phyloP scores from a whole-genome alignment of 768 basidiomycete species.

The Naganishia vaughanmartiniae region DNA sequence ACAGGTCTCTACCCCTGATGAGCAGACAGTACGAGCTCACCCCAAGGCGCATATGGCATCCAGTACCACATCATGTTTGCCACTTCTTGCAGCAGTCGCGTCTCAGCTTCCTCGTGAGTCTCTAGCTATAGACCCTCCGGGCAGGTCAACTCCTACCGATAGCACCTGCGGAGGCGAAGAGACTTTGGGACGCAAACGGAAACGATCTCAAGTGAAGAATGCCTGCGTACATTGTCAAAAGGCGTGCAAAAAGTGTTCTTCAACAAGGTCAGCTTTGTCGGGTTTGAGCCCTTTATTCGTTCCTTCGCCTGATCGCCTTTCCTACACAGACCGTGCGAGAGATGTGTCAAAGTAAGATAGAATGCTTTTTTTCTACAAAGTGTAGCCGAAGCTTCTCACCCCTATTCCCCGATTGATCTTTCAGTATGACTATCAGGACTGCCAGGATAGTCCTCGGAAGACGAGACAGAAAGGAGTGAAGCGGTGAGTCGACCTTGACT shows the following conservation, averaged over 20 bases:
- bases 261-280: slow-evolving; percentile 40
- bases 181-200: slow-evolving; percentile 15
- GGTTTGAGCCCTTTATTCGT: not conserved
- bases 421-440: slow-evolving; percentile 42
- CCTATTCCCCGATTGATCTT: too few relatives aligned
- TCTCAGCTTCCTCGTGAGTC: slow-evolving; percentile 6
- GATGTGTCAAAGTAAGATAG: slow-evolving; percentile 41
- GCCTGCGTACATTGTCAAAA: slow-evolving; percentile 51
- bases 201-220: slow-evolving; percentile 45
- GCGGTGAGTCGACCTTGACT: slow-evolving; percentile 34
- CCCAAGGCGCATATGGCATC: not conserved
- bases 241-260: slow-evolving; percentile 51
- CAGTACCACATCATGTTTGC: not conserved
- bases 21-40: not conserved
- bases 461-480: slow-evolving; percentile 48
- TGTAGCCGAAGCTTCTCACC: too few relatives aligned
- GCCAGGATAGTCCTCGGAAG: slow-evolving; percentile 45
- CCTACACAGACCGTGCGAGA: slow-evolving; percentile 41
- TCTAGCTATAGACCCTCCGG: not conserved
- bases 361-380: not conserved
- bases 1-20: too few relatives aligned
- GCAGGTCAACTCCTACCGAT: not conserved
- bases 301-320: not conserved
- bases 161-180: not conserved
- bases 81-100: slow-evolving; percentile 5